Evolutionary conservation across 805 yeast genomes (phyloP), one percentile per base, ranked within the genome.

Genomic region (Kodamaea nitidulidarum): DNA sequence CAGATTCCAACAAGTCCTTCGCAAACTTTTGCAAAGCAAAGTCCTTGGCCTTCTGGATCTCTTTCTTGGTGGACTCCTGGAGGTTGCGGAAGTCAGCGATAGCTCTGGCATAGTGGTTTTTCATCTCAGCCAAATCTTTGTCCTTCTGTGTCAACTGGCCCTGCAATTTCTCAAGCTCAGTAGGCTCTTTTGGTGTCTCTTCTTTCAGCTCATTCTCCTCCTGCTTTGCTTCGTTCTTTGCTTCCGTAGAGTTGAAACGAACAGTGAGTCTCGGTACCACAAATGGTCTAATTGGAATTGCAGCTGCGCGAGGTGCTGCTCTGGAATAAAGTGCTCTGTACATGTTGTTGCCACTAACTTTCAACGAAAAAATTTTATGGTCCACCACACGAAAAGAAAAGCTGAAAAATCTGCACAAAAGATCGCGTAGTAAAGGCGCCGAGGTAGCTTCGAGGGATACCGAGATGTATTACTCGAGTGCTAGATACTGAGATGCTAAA

Each of bases 11-110:
- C 58, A 88, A 73, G 51, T 88, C 97, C 63, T 80, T 84, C 48
- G 95, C 93, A 59, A 88, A 88, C 63, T 87, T 88, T 63, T 88
- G 95, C 48, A 90, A 71, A 0, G 96, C 96, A 66, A 81, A 88
- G 56, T 87, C 96, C 58, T 74, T 82, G 39, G 96, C 88, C 67
- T 85, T 85, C 65, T 84, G 83, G 40, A 85, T 71, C 60, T 90
- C 96, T 51, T 85, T 76, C 66, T 85, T 84, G 44, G 96, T 87
- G 37, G 90, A 81, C 58, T 85, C 91, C 70, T 88, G 97, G 53
- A 88, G 71, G 65, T 86, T 88, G 54, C 95, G 80, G 81, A 88
- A 90, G 62, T 88, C 97, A 17, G 96, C 96, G 41, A 88, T 75
- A 16, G 95, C 75, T 51, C 95, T 79, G 41, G 87, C 73, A 56